phyloP scores from a whole-genome alignment of 345 rosid species.

The Hibiscus tridactylites region DNA sequence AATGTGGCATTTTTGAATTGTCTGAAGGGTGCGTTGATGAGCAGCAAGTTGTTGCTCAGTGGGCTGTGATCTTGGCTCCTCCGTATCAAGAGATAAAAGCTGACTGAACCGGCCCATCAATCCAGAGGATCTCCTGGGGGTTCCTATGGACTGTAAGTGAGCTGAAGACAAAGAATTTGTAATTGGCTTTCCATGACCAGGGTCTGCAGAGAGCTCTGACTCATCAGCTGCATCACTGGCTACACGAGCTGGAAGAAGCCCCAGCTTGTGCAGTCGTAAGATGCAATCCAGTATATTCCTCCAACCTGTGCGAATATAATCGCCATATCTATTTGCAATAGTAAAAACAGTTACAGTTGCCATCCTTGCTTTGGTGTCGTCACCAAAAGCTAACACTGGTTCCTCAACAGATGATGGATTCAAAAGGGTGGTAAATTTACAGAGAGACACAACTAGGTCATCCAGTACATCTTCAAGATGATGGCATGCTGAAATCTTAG shows the following conservation, averaged over 20 bases:
- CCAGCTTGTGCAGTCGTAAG: conserved; percentile 87
- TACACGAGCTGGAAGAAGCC: conserved; percentile 97
- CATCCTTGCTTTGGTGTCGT: conserved; percentile 89
- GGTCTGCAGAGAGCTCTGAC: conserved; percentile 74
- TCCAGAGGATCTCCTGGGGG: conserved; percentile 95
- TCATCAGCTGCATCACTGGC: conserved; percentile 99
- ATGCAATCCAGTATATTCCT: conserved; percentile 96
- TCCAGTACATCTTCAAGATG: conserved; percentile 98
- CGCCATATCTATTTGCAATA: conserved; percentile 92
- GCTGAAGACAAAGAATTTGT: conserved; percentile 67
- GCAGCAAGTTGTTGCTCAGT: conserved; percentile 98
- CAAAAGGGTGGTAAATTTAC: conserved; percentile 89
- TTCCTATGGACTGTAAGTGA: conserved; percentile 74
- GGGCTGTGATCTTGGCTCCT: conserved; percentile 97
- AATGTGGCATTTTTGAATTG: conserved; percentile 94
- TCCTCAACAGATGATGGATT: conserved; percentile 82
- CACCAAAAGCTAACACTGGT: conserved; percentile 95
- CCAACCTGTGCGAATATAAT: conserved; percentile 90
- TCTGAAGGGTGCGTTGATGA: conserved; percentile 91
- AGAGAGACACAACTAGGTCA: conserved; percentile 90
- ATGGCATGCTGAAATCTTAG: conserved; percentile 95
- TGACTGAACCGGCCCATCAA: conserved; percentile 99
- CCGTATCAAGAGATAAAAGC: conserved; percentile 93
- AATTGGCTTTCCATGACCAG: conserved; percentile 73
- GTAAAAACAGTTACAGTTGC: conserved; percentile 95